phyloP scores from a whole-genome alignment of 2,329 filamentous ascomycete genomes.

The Sporothrix sp. region DNA sequence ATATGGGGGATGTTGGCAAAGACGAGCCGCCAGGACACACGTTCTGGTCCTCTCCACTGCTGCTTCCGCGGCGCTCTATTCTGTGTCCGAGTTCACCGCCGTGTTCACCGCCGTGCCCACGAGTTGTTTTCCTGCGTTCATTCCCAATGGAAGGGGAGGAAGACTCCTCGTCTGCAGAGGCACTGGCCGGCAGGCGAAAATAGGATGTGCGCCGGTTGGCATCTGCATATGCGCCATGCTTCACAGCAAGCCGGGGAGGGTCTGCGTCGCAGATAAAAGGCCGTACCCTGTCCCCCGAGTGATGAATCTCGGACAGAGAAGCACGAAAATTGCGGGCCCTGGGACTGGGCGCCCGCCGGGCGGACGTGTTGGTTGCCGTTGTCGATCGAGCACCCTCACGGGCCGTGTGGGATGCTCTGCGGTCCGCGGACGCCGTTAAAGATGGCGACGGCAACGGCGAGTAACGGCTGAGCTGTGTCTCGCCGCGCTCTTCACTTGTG shows the following conservation, averaged over 20 bases:
- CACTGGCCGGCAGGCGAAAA: neutral
- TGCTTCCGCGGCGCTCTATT: neutral
- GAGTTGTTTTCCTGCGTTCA: too few relatives aligned
- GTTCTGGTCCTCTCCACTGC: constrained; percentile 2
- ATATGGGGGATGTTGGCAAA: neutral
- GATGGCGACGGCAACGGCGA: neutral
- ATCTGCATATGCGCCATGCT: neutral
- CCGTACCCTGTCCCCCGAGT: neutral
- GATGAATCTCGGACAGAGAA: neutral
- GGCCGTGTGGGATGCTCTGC: too few relatives aligned
- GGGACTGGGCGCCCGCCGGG: neutral
- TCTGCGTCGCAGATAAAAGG: neutral
- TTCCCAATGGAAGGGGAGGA: too few relatives aligned
- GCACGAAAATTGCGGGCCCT: neutral
- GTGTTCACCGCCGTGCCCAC: too few relatives aligned
- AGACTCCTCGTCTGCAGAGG: neutral
- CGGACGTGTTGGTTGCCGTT: neutral
- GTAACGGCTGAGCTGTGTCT: neutral
- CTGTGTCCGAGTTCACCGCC: neutral
- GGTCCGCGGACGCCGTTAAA: too few relatives aligned
- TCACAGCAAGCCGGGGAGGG: neutral
- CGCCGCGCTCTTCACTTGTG: neutral
- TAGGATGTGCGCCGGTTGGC: neutral
- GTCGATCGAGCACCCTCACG: neutral
- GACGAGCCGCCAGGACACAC: neutral